Base-by-base conservation (phyloP, 495 filamentous ascomycete species). In the Aspergillus steynii region DNA sequence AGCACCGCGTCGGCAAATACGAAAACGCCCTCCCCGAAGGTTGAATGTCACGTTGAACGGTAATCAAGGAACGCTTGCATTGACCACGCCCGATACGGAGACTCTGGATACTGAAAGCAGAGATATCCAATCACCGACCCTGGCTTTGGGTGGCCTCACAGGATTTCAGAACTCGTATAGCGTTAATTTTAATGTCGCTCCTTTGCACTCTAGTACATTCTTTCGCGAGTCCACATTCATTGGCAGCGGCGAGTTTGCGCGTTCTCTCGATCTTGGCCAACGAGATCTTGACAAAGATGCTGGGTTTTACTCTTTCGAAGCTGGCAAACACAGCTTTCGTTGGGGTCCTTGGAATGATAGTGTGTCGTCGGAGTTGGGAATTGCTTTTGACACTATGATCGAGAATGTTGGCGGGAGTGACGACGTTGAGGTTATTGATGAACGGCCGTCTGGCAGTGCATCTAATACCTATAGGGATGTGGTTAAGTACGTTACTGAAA, bases 191-290 rank as follows among this genome's bases (percentile, higher is more conserved):
- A 88, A 90, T 55, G 71, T 92, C 31, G 79, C 77, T 47, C 88
- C 91, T 29, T 74, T 96, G 28, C 80, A 77, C 50, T 58, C 72
- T 10, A 90, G 88, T 0, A 88, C 87, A 1, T 95, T 82, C 71
- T 95, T 96, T 65, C 90, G 93, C 65, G 78, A 88, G 64, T 82
- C 74, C 53, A 93, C 92, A 10, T 82, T 96, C 53, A 80, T 96
- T 53, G 92, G 93, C 15, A 87, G 85, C 65, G 90, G 89, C 0
- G 81, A 83, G 27, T 80, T 96, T 54, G 67, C 68, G 45, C 81
- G 77, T 54, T 86, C 80, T 10, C 70, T 85, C 9, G 74, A 78
- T 28, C 29, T 75, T 32, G 27, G 50, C 42, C 61, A 61, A 28
- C 67, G 65, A 29, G 65, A 77, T 56, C 49, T 80, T 51, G 76